Base-by-base conservation (phyloP, 257 asterid genomes). In the Capsicum pubescens region DNA sequence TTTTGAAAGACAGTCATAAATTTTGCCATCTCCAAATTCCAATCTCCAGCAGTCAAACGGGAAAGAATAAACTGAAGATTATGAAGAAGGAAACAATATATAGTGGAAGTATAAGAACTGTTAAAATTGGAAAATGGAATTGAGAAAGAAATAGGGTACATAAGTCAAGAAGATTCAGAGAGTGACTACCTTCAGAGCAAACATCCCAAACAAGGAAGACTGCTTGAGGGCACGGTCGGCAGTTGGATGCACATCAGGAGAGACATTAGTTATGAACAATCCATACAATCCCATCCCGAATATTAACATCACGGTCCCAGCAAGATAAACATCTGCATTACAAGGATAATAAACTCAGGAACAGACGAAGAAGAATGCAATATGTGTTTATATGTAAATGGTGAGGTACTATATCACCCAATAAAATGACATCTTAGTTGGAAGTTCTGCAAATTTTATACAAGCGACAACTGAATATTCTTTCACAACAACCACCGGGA, bases 211-310 rank as follows among this genome's bases (percentile, higher is more conserved):
- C 79, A 95, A 88, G 86, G 99, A 95, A 83, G 99, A 95, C 6
- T 93, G 98, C 83, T 71, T 91, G 86, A 94, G 93, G 77, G 98
- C 97, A 79, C 98, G 99, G 80, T 95, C 99, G 9, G 4, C 19
- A 26, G 85, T 54, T 26, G 98, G 86, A 14, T 90, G 84, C 21
- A 89, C 91, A 74, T 91, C 84, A 63, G 89, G 89, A 66, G 92
- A 83, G 86, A 89, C 93, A 55, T 95, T 95, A 79, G 96, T 90
- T 87, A 95, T 95, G 85, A 95, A 95, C 46, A 95, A 86, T 60
- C 98, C 99, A 56, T 95, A 94, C 91, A 96, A 84, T 57, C 99
- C 99, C 99, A 94, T 96, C 54, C 98, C 99, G 58, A 96, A 96
- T 85, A 96, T 96, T 57, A 96, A 84, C 98, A 96, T 96, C 35